phyloP scores from a whole-genome alignment of 768 basidiomycete genomes.

The Candolleomyces eurysporus region DNA sequence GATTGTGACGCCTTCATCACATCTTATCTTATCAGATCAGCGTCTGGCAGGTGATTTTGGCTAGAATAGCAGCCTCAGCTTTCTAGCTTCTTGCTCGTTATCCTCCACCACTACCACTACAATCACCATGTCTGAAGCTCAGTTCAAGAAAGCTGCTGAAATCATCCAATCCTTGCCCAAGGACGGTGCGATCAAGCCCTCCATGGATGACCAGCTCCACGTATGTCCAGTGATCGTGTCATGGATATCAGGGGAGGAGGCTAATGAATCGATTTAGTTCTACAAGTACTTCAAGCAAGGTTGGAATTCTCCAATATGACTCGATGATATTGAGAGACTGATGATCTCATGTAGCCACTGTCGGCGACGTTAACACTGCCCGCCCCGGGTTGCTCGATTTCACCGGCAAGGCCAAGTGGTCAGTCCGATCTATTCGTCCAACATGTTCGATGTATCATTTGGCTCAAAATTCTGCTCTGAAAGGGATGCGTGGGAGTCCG shows the following conservation, averaged over 20 bases:
- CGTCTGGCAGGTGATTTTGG: no score
- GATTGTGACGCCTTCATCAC: no score
- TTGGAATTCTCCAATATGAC: constrained; percentile 22
- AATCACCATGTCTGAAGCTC: constrained; percentile 57
- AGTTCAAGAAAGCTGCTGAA: constrained; percentile 74
- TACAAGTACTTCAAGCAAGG: constrained; percentile 96
- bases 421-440: constrained; percentile 12
- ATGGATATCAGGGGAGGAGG: constrained; percentile 9
- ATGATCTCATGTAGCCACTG: constrained; percentile 47
- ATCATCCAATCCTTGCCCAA: constrained; percentile 72
- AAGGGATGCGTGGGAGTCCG: constrained; percentile 85
- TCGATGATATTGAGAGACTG: neutral
- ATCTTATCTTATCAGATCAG: no score
- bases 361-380: constrained; percentile 66
- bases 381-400: constrained; percentile 84
- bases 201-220: constrained; percentile 70
- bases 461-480: neutral
- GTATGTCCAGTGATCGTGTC: constrained; percentile 45
- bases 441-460: constrained; percentile 6
- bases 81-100: neutral
- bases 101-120: neutral
- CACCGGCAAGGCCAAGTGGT: constrained; percentile 90
- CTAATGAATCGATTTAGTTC: constrained; percentile 53
- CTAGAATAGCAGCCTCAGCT: no score
- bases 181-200: constrained; percentile 77